Base-by-base conservation (phyloP, 768 basidiomycete species). In the Boletus tomentosulus region DNA sequence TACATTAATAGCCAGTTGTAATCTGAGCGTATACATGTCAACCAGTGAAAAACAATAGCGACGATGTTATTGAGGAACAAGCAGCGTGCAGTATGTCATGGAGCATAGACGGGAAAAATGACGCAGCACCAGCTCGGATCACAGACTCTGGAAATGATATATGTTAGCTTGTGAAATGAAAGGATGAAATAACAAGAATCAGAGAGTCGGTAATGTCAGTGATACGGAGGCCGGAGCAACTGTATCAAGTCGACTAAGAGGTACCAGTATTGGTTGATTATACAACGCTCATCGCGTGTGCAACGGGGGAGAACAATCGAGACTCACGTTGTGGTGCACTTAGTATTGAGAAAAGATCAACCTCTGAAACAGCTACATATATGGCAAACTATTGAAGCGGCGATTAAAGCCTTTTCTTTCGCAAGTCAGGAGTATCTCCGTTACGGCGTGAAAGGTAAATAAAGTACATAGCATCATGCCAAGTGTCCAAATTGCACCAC, bases 171-270 rank as follows among this genome's bases (percentile, higher is more conserved):
- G 48, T 19, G 46, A 28, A 43, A 41, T 10, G 1, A 8, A 53
- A 45, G 24, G 6, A 31, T 46, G 5, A 11, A 27, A 30, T 22
- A 28, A 53, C 8, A 31, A 43, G 31, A 61, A 74, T 82, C 79
- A 78, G 78, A 76, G 71, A 68, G 74, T 74, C 75, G 83, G 84
- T 83, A 68, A 91, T 89, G 88, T 89, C 88, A 89, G 80, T 83
- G 80, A 82, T 73, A 70, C 79, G 72, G 73, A 73, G 62, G 66
- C 66, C 41, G 59, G 35, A 60, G 53, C 58, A 67, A 12, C 69
- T 68, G 76, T 62, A 74, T 70, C 82, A 83, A 67, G 80, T 91
- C 86, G 84, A 89, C 88, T 90, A 90, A 89, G 88, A 91, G 89
- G 88, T 89, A 87, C 89, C 88, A 91, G 82, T 80, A 50, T 65